Evolutionary conservation across 2,329 filamentous ascomycete species (phyloP).

Genomic region (Ophiobolus disseminans): DNA sequence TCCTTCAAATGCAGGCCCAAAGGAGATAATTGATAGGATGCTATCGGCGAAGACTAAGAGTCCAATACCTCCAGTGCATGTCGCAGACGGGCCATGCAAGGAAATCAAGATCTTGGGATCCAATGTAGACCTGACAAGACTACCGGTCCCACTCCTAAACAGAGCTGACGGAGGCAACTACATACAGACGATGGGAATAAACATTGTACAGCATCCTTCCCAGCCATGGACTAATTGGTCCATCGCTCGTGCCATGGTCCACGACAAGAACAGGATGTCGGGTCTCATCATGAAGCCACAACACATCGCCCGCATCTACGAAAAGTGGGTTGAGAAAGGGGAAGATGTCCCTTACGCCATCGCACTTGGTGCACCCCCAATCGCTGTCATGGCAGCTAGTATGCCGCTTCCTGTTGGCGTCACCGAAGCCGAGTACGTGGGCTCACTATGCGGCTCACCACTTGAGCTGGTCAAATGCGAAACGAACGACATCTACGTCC

Average conservation of each 20-base stretch:
- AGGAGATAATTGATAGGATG: conserved; percentile 7
- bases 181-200: conserved; percentile 60
- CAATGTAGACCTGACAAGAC: conserved; percentile 51
- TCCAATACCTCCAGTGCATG: conserved; percentile 3
- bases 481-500: conserved; percentile 58
- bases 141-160: conserved; percentile 52
- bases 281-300: conserved; percentile 56
- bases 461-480: conserved; percentile 61
- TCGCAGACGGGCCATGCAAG: conserved; percentile 6
- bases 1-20: conserved; percentile 1
- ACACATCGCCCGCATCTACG: conserved; percentile 56
- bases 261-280: conserved; percentile 52
- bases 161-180: conserved; percentile 59
- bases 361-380: conserved; percentile 59
- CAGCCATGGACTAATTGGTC: conserved; percentile 59
- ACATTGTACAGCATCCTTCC: conserved; percentile 56
- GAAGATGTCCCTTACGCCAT: conserved; percentile 54
- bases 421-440: conserved; percentile 58
- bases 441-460: conserved; percentile 54
- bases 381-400: conserved; percentile 55
- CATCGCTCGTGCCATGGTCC: conserved; percentile 57
- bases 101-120: conserved; percentile 26
- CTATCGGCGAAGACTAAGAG: neutral
- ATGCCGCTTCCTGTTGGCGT: conserved; percentile 53
- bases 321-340: conserved; percentile 56